Base-by-base conservation (phyloP, 2,329 filamentous ascomycete species). In the Tolypocladium ovalisporum region DNA sequence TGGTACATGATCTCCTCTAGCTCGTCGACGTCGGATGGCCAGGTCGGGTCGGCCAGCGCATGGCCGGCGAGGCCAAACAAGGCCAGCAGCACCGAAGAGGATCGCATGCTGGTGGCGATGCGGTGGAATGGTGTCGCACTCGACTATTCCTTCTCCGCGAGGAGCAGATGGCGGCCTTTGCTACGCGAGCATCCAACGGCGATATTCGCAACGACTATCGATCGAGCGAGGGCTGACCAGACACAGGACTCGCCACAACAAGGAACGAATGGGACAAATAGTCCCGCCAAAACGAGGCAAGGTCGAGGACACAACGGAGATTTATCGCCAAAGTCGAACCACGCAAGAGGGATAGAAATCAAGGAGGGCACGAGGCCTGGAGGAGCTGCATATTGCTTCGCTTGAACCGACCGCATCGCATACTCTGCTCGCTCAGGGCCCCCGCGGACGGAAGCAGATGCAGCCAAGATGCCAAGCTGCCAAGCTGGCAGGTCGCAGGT, bases 1-100 rank as follows among this genome's bases (percentile, higher is more conserved):
- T 85, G 79, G 64, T 78, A 83, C 74, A 86, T 81, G 61, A 85
- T 79, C 67, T 85, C 83, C 68, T 86, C 83, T 58, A 86, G 70
- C 66, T 86, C 82, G 63, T 86, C 83, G 22, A 76, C 76, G 15
- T 74, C 64, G 2, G 80, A 77, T 2, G 83, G 83, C 83, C 83
- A 86, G 63, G 82, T 86, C 36, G 79, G 79, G 61, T 79, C 77
- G 29, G 80, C 76, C 52, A 62, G 60, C 54, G 65, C 65, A 22
- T 54, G 55, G 58, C 68, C 61, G 53, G 68, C 69, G 56, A 77
- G 66, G 59, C 69, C 72, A 52, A 75, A 62, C 57, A 76, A 62
- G 60, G 65, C 68, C 55, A 75, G 60, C 52, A 75, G 60, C 34
- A 68, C 36, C 12, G 58, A 32, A 24, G 60, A 54, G 24, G 58